Base-by-base conservation (phyloP, 2,329 filamentous ascomycete genomes). In the Microsporum audouinii region DNA sequence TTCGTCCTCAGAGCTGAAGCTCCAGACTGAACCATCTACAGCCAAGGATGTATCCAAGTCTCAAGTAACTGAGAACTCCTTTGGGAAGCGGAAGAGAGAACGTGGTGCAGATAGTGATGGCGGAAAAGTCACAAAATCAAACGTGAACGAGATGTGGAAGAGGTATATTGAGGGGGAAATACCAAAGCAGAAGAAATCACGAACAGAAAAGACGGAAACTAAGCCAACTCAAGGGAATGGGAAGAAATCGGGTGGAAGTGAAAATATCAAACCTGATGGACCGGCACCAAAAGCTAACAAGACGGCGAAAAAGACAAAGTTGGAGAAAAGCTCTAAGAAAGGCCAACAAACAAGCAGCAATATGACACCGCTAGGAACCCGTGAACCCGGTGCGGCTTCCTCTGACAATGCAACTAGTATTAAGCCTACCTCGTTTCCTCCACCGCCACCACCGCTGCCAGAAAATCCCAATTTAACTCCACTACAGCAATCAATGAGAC, bases 401-500 rank as follows among this genome's bases (percentile, higher is more conserved):
- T 66, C 71, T 70, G 17, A 23, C 17, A 23, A 23, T 23, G 17
- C 17, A 23, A 23, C 17, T 23, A 23, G 17, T 23, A 60, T 71
- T 68, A 47, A 23, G 14, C 36, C 43, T 33, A n/a, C 51, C 1
- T 38, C 51, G 41, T 23, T 57, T 33, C 34, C 49, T n/a, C 38
- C 31, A n/a, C 59, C 60, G 29, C 49, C 60, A 3, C 73, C 75
- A 5, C 74, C 78, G 43, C 74, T 77, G 38, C 72, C 68, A 31
- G 68, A 76, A 39, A 74, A 75, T 14, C 71, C 78, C 23, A 89
- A 88, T 67, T 84, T 99, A 69, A 99, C 94, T 0, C 91, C 94
- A 2, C 85, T 99, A 61, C 94, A 99, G 79, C 85, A 88, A 60
- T 86, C 89, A 2, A 99, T 99, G 94, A 87, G 89, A 64, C 87